phyloP scores from a whole-genome alignment of 169 alveolate species.

The Besnoitia besnoiti region DNA sequence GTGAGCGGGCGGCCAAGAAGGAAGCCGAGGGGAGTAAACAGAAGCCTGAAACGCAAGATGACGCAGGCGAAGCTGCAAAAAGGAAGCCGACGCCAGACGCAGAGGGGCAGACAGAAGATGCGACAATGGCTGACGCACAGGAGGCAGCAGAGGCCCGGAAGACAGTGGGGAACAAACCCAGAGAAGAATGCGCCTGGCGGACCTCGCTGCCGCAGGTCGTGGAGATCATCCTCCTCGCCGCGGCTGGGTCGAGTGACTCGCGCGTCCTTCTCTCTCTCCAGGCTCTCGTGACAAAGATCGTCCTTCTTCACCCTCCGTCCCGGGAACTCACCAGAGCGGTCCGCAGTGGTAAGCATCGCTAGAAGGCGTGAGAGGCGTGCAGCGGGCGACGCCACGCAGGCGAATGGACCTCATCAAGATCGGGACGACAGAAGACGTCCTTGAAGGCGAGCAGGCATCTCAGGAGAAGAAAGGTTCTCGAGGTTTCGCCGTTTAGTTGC shows the following conservation, averaged over 20 bases:
- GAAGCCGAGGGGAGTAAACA: background rate
- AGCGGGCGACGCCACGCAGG: no score
- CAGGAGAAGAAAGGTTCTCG: no score
- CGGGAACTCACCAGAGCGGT: background rate
- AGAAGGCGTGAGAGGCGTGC: no score
- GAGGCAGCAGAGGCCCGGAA: background rate
- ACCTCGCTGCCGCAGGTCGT: slow-evolving; percentile 15
- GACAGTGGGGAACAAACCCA: background rate
- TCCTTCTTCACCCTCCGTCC: slow-evolving; percentile 14
- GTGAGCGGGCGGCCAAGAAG: no score
- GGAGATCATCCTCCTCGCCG: slow-evolving; percentile 15
- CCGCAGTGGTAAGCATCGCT: background rate
- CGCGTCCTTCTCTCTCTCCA: slow-evolving; percentile 24
- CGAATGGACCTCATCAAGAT: no score
- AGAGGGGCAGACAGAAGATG: background rate
- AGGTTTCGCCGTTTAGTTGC: no score
- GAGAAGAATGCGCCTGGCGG: slow-evolving; percentile 1
- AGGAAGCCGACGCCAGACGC: slow-evolving; percentile 21
- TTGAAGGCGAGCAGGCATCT: no score
- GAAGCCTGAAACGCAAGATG: no score
- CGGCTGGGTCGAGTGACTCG: background rate
- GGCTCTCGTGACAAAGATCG: slow-evolving; percentile 29
- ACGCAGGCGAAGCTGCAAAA: background rate
- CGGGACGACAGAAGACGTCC: no score
- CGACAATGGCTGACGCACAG: background rate